Evolutionary conservation across 768 basidiomycete genomes (phyloP).

Genomic region (Lactarius akahatsu): DNA sequence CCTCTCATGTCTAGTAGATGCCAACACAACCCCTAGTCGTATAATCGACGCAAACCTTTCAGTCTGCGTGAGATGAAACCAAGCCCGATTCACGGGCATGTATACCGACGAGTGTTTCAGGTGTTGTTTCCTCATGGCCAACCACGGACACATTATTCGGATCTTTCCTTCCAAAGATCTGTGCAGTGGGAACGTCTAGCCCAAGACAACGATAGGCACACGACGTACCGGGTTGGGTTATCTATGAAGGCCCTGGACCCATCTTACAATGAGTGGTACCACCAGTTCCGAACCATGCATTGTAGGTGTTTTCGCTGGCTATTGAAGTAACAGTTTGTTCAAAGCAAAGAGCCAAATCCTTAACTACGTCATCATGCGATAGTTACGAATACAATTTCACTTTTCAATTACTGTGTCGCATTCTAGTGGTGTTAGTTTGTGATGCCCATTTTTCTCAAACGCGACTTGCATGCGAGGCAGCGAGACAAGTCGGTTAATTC

Average conservation of each 20-base stretch:
- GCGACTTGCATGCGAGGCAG: not conserved
- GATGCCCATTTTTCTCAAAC: constrained; percentile 4
- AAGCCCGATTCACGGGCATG: not conserved
- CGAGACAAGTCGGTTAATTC: constrained; percentile 4
- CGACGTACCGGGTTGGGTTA: not conserved
- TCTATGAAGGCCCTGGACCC: not conserved
- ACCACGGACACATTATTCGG: not conserved
- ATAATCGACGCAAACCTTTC: not conserved
- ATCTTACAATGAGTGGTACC: not conserved
- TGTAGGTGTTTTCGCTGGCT: not conserved
- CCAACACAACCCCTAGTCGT: not conserved
- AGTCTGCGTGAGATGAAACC: not conserved
- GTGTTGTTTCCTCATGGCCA: not conserved
- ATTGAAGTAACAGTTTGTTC: not conserved
- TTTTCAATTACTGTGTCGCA: not conserved
- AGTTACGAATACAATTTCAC: constrained; percentile 20
- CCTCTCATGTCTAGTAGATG: not conserved
- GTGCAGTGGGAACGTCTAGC: not conserved
- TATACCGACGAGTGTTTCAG: not conserved
- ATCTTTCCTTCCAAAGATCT: not conserved
- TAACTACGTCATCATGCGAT: constrained; percentile 2
- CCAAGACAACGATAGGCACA: not conserved
- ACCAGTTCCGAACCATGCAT: not conserved
- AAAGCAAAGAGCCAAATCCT: constrained; percentile 1
- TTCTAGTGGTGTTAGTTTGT: not conserved